phyloP scores from a whole-genome alignment of 2,329 filamentous ascomycete species.

The Sporothrix luriei region DNA sequence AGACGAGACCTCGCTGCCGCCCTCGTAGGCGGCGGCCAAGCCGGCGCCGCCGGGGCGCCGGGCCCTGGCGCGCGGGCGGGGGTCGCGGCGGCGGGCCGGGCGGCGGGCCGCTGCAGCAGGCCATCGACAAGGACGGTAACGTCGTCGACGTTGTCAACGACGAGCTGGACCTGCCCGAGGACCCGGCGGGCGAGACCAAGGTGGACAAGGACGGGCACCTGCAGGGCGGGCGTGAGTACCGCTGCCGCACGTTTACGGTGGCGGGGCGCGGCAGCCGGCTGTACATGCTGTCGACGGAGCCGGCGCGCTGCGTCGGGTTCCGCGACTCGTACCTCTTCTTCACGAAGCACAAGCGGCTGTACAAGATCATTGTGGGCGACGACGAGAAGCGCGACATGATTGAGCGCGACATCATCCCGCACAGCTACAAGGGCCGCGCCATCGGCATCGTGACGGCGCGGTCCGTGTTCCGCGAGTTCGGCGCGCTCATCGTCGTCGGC shows the following conservation, averaged over 20 bases:
- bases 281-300: constrained; percentile 99
- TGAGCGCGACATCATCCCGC: constrained; percentile 90
- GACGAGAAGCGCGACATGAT: constrained; percentile 98
- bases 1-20: too few relatives aligned
- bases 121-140: constrained; percentile 91
- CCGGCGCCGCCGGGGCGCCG: too few relatives aligned
- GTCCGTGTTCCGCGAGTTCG: constrained; percentile 96
- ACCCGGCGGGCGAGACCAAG: constrained; percentile 86
- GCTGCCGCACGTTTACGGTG: constrained; percentile 93
- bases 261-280: constrained; percentile 78
- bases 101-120: constrained; percentile 67
- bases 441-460: constrained; percentile 96
- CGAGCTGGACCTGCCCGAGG: constrained; percentile 85
- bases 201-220: constrained; percentile 88
- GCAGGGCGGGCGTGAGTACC: constrained; percentile 82
- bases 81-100: constrained; percentile 48
- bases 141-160: constrained; percentile 88
- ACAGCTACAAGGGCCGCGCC: constrained; percentile 96
- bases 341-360: constrained; percentile 92
- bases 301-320: constrained; percentile 94
- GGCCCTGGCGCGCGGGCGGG: too few relatives aligned
- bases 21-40: too few relatives aligned
- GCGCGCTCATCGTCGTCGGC: constrained; percentile 88
- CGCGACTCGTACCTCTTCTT: constrained; percentile 98
- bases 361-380: constrained; percentile 97